Percentiles rank a stretch among this genome's conserved stretches.
These are phyloP conservation scores for Pseudogymnoascus sp. DNA, from an alignment of 2,329 filamentous ascomycete species.

Conservation along the genomic window DNA sequence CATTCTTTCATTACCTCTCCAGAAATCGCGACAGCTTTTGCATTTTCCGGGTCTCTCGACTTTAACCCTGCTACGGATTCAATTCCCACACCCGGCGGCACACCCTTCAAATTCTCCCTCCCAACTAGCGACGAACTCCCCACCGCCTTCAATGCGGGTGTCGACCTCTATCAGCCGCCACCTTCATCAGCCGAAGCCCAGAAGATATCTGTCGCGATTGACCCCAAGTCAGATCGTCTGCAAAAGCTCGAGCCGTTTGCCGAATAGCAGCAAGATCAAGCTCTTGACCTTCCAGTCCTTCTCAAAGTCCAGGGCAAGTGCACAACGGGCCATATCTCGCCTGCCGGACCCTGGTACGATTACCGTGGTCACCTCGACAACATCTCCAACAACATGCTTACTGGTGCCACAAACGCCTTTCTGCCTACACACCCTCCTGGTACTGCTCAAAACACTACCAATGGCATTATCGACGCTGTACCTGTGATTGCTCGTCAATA, in stretches of 20 bases:
- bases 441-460: slow-evolving; percentile 21
- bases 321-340: slow-evolving; percentile 33
- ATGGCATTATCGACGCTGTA: slow-evolving; percentile 17
- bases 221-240: slow-evolving; percentile 25
- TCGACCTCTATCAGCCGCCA: slow-evolving; percentile 24
- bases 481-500: slow-evolving; percentile 24
- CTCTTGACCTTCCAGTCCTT: slow-evolving; percentile 19
- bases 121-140: slow-evolving; percentile 25
- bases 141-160: slow-evolving; percentile 18
- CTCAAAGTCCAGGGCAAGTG: slow-evolving; percentile 32
- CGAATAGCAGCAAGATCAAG: slow-evolving; percentile 19
- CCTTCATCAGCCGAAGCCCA: slow-evolving; percentile 17
- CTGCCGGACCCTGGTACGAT: slow-evolving; percentile 32
- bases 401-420: slow-evolving; percentile 28
- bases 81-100: slow-evolving; percentile 12
- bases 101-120: slow-evolving; percentile 22
- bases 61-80: slow-evolving; percentile 27
- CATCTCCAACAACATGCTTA: slow-evolving; percentile 31
- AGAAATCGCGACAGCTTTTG: slow-evolving; percentile 36
- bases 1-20: slow-evolving; percentile 41
- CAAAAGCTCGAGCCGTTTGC: slow-evolving; percentile 25
- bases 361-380: slow-evolving; percentile 33
- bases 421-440: slow-evolving; percentile 21
- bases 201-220: slow-evolving; percentile 22
- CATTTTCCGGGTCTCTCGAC: slow-evolving; percentile 31